These are phyloP conservation scores for Davidsoniella neocaledoniae DNA, from an alignment of 2,329 filamentous ascomycete genomes.

Conservation along the genomic window DNA sequence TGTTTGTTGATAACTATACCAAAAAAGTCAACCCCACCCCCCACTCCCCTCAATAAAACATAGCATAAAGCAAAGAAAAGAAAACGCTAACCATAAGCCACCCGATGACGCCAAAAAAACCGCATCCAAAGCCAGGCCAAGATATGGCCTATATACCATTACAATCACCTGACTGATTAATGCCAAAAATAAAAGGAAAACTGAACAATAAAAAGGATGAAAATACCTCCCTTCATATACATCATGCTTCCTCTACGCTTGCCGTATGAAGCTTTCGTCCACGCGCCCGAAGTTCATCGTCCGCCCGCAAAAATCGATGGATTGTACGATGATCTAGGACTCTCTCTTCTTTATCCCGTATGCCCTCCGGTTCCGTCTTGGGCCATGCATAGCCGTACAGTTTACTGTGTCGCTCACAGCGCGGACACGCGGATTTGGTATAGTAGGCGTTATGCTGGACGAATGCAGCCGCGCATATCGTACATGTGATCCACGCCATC, in stretches of 20 bases:
- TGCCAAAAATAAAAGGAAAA: neutral
- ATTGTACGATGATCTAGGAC: constrained; percentile 75
- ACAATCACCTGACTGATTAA: neutral
- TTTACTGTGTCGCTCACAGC: constrained; percentile 90
- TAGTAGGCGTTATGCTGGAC: constrained; percentile 80
- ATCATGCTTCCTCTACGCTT: no score
- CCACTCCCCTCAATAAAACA: no score
- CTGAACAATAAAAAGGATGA: no score
- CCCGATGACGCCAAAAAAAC: no score
- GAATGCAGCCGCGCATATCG: constrained; percentile 65
- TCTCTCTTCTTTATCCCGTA: constrained; percentile 51
- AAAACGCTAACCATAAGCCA: no score
- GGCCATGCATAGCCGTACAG: constrained; percentile 93
- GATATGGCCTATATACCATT: no score
- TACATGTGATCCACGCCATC: constrained; percentile 80
- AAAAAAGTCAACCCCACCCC: no score
- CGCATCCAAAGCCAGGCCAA: no score
- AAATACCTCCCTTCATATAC: no score
- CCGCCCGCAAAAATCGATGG: constrained; percentile 62
- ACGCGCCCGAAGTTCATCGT: constrained; percentile 45
- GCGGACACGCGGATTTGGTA: constrained; percentile 69
- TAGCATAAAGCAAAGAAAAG: no score
- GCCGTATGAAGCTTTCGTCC: constrained; percentile 18
- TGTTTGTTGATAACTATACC: no score
- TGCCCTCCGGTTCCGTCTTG: constrained; percentile 71